Conservation (phyloP, 495 filamentous ascomycete species). For the Aspergillus heteromorphus region DNA sequence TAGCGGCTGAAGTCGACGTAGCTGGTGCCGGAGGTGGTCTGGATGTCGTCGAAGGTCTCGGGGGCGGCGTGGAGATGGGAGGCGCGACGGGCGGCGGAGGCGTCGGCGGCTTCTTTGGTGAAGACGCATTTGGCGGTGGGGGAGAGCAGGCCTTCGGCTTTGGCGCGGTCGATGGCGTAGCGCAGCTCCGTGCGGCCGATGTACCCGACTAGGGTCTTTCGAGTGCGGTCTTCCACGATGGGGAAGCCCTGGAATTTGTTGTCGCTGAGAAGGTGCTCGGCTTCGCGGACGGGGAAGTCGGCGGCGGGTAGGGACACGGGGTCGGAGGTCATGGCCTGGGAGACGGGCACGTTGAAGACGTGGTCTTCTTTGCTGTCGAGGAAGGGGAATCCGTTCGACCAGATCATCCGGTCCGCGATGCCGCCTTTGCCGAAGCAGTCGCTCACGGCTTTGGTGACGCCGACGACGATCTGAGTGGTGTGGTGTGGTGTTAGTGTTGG, state of each 20-base stretch:
- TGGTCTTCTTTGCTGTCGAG: conserved; percentile 98
- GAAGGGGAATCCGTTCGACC: conserved; percentile 98
- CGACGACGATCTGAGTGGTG: conserved; percentile 85
- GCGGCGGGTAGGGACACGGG: conserved; percentile 66
- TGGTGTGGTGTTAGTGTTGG: conserved; percentile 18
- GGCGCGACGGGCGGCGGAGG: conserved; percentile 32
- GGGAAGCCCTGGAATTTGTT: conserved; percentile 95
- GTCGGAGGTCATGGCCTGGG: conserved; percentile 82
- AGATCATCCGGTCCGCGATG: conserved; percentile 98
- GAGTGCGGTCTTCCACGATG: conserved; percentile 70
- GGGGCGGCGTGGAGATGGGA: conserved; percentile 34
- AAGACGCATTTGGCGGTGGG: conserved; percentile 75
- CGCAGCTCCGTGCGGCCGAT: conserved; percentile 91
- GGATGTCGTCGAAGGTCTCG: conserved; percentile 61
- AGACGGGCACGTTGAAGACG: conserved; percentile 92
- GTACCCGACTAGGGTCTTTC: conserved; percentile 77
- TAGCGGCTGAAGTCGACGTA: conserved; percentile 81
- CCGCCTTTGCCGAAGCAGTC: conserved; percentile 91
- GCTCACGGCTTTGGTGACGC: conserved; percentile 90
- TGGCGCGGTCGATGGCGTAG: conserved; percentile 86
- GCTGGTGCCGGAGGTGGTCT: conserved; percentile 47
- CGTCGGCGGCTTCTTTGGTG: conserved; percentile 52
- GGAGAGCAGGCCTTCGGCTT: conserved; percentile 63
- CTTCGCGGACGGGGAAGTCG: conserved; percentile 65
- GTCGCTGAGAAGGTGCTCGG: conserved; percentile 69